Percentiles rank a stretch among this genome's conserved stretches.
Evolutionary conservation across 2,329 filamentous ascomycete species (phyloP).

Genomic region (Pezicula radicicola): DNA sequence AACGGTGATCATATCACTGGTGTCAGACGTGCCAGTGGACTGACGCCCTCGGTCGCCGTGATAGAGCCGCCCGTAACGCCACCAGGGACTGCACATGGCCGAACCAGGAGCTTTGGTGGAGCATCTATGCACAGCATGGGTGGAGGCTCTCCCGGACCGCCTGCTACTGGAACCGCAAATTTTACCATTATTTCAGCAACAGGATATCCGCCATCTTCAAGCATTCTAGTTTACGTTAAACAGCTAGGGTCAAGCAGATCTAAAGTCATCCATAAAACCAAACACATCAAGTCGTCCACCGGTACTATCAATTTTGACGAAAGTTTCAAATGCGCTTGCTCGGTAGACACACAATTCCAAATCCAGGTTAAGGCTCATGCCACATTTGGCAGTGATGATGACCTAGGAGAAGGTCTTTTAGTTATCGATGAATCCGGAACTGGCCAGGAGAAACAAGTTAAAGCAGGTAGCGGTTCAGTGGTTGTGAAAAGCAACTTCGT

Average conservation of each 20-base stretch:
- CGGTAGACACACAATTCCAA: constrained; percentile 82
- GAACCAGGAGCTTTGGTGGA: constrained; percentile 57
- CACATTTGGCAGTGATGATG: constrained; percentile 78
- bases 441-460: constrained; percentile 69
- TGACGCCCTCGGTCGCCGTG: constrained; percentile 10
- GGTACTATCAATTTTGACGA: constrained; percentile 70
- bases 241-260: constrained; percentile 59
- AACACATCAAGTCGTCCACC: constrained; percentile 72
- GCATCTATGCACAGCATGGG: constrained; percentile 67
- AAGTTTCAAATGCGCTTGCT: constrained; percentile 73
- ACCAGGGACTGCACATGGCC: constrained; percentile 28
- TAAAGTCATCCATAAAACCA: constrained; percentile 88
- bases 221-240: constrained; percentile 74
- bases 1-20: constrained; percentile 22
- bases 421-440: constrained; percentile 80
- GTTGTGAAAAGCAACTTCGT: constrained; percentile 72
- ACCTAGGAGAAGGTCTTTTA: constrained; percentile 82
- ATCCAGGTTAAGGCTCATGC: constrained; percentile 82
- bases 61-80: constrained; percentile 19
- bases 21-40: constrained; percentile 15
- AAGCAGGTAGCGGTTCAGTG: constrained; percentile 70
- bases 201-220: constrained; percentile 72
- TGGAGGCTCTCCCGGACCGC: constrained; percentile 37
- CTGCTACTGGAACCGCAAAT: constrained; percentile 69
- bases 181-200: constrained; percentile 78